Conservation (phyloP, 2,329 filamentous ascomycete species). For the Aspergillus sp. region DNA sequence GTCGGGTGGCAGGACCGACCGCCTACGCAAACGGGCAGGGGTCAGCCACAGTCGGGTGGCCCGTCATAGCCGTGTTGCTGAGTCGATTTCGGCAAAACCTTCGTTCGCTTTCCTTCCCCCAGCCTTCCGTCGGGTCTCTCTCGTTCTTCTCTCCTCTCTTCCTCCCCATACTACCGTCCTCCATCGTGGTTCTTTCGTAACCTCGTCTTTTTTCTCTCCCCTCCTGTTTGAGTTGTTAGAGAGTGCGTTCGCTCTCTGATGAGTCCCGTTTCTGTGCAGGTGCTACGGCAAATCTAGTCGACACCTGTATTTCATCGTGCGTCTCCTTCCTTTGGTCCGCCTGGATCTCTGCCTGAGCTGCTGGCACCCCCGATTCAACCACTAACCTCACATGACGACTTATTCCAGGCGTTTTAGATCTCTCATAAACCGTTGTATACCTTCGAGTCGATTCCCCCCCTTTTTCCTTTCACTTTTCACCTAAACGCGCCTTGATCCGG, state of each 20-base stretch:
- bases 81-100: slow-evolving; percentile 16
- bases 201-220: background rate
- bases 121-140: background rate
- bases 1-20: slow-evolving; percentile 4
- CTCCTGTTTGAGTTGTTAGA: slow-evolving; percentile 15
- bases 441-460: background rate
- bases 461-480: background rate
- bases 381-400: background rate
- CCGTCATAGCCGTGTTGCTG: slow-evolving; percentile 25
- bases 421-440: background rate
- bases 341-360: slow-evolving; percentile 3
- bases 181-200: background rate
- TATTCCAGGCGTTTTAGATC: background rate
- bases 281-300: slow-evolving; percentile 41
- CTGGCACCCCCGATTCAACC: background rate
- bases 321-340: slow-evolving; percentile 24
- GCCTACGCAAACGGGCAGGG: background rate
- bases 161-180: slow-evolving; percentile 10
- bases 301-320: slow-evolving; percentile 31
- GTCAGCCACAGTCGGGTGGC: slow-evolving; percentile 17
- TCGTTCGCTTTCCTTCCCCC: background rate
- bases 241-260: slow-evolving; percentile 39
- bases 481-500: background rate
- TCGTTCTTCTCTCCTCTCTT: slow-evolving; percentile 1
- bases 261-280: slow-evolving; percentile 36